Base-by-base conservation (phyloP, 768 basidiomycete species). In the Suillus brevipes region DNA sequence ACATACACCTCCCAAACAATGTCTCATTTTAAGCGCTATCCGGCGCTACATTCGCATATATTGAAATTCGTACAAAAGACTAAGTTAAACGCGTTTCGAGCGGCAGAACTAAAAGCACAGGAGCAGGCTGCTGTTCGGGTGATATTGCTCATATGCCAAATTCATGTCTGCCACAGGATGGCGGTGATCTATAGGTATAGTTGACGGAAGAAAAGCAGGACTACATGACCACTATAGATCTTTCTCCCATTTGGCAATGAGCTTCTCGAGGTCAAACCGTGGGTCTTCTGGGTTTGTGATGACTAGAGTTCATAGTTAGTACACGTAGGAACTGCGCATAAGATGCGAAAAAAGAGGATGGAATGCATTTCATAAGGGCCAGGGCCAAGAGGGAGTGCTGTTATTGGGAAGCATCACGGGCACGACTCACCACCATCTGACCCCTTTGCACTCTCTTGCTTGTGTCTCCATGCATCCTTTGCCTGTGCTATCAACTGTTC, bases 271-370 rank as follows among this genome's bases (percentile, higher is more conserved):
- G 83, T 98, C 95, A 79, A 98, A 99, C 68, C 86, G 88, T 61
- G 97, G 94, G 79, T 98, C 89, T 71, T 98, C 97, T 49, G 95
- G 93, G 83, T 99, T 88, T 68, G 94, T 91, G 69, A 97, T 82
- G 69, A 97, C 95, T 96, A 78, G 10, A 58, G 56, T 58, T 42
- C 63, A 60, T 50, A 28, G 34, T n/a, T 60, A 73, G 67, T 64
- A 45, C 20, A 49, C 42, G 42, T 25, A 65, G 36, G 20, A 45
- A 20, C 52, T 7, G 47, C 2, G 43, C 6, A 49, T 23, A 16
- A 9, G 31, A 55, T 62, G 67, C 49, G 40, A 42, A 55, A 50
- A 49, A 63, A 45, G n/a, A 50, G 14, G 13, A 25, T 8, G 37
- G 23, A 57, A 16, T 18, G 2, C 40, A 52, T 53, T 47, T 20